Evolutionary conservation across 148 eudicot genomes (phyloP).

Genomic region (Spergularia bocconei): DNA sequence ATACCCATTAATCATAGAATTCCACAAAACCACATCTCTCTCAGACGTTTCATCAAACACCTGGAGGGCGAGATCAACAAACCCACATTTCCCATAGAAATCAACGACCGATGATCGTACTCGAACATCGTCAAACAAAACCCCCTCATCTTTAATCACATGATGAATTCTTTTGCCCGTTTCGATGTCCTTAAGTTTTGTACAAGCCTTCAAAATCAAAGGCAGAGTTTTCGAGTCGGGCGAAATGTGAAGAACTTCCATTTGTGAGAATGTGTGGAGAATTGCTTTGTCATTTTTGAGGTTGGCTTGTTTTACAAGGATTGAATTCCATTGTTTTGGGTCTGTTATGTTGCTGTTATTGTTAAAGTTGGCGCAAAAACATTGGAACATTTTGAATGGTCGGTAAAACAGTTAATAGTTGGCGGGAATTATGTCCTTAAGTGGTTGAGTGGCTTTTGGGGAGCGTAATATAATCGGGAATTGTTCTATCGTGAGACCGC

Average conservation of each 20-base stretch:
- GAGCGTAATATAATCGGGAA: too few relatives aligned
- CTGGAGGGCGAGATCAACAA: conserved; percentile 33
- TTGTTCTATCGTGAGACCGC: too few relatives aligned
- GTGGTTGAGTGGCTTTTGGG: too few relatives aligned
- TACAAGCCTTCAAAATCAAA: conserved; percentile 52
- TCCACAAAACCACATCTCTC: conserved; percentile 59
- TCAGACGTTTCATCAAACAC: conserved; percentile 44
- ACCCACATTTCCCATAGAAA: conserved; percentile 53
- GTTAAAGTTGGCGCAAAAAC: not conserved
- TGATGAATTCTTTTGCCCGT: conserved; percentile 40
- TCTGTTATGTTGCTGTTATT: conserved; percentile 7
- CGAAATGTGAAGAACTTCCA: conserved; percentile 36
- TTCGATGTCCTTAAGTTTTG: conserved; percentile 37
- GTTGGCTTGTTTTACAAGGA: conserved; percentile 36
- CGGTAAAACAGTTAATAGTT: conserved; percentile 14
- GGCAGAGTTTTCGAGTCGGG: conserved; percentile 30
- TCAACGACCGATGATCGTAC: conserved; percentile 43
- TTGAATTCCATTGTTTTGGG: conserved; percentile 41
- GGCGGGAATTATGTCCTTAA: conserved; percentile 14
- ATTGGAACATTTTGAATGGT: conserved; percentile 1
- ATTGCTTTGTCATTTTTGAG: conserved; percentile 42
- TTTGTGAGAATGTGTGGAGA: conserved; percentile 34
- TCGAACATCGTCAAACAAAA: conserved; percentile 35
- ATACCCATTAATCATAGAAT: conserved; percentile 53
- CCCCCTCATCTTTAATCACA: not conserved